Evolutionary conservation across 495 filamentous ascomycete species (phyloP), one percentile per base, ranked within the genome.

Genomic region (Articulospora tetracladia): DNA sequence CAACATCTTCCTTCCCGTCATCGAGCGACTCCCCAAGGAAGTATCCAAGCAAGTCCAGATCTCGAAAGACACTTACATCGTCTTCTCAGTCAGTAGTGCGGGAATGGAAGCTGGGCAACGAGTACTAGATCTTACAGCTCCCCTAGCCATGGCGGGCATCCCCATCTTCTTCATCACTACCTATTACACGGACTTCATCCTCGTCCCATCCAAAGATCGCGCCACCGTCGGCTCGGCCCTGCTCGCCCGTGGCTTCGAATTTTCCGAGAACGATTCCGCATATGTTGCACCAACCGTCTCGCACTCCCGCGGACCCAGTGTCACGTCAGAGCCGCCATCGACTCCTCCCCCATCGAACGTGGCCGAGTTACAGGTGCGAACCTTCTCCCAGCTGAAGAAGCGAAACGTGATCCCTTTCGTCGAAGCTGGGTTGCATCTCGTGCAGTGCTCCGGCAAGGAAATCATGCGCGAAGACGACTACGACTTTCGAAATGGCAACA

Each of bases 101-200:
- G 93, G 93, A 1, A 83, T 97, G 60, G 92, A 96, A 67, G 93
- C 94, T 20, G 92, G 93, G n/a, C 91, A 93, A 65, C 84, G 93
- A 27, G 94, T 98, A 1, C 79, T 97, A 53, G 94, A 98, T 67
- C 72, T 98, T 30, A 96, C 94, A 4, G 92, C 85, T 62, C 94
- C 94, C 2, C 78, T 98, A 19, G 94, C 94, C 12, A 76, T 97
- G 70, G 93, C 93, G 27, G 90, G 90, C 67, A 93, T 98, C 32
- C 89, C 94, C 39, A 96, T 98, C 63, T 97, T 98, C 73, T 98
- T 98, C 78, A 95, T 97, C 68, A 96, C 93, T 0, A 98, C 94
- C 23, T 98, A 98, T 72, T 97, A 96, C 70, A 91, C 90, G 13
- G 94, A 98, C 73, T 98, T 96, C 75, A 96, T 98, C 64, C 79